These are phyloP conservation scores for Hylodesmum podocarpum DNA, from an alignment of 306 rosid species.

Conservation along the genomic window DNA sequence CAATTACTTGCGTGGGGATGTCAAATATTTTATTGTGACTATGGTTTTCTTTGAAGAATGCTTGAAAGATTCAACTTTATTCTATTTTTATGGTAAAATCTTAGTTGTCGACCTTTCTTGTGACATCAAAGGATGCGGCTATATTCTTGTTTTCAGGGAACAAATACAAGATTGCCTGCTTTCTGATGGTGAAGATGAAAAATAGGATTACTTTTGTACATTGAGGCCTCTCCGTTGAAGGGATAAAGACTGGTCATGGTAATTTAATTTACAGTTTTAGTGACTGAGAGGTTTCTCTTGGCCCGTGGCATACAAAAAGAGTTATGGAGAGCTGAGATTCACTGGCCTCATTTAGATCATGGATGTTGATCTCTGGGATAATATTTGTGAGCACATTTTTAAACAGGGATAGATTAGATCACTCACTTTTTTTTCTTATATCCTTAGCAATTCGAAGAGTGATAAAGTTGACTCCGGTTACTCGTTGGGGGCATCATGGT, in stretches of 20 bases:
- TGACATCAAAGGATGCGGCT: background rate
- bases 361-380: background rate
- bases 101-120: background rate
- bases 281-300: background rate
- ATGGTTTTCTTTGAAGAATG: background rate
- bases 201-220: slow-evolving; percentile 24
- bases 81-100: background rate
- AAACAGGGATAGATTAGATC: background rate
- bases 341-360: background rate
- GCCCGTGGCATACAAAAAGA: background rate
- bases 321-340: background rate
- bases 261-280: background rate
- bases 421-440: background rate
- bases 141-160: slow-evolving; percentile 62
- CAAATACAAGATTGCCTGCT: slow-evolving; percentile 86
- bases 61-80: background rate
- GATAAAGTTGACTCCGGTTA: background rate
- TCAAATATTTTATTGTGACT: background rate
- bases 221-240: slow-evolving; percentile 9
- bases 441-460: background rate
- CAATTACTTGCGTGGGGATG: slow-evolving; percentile 6
- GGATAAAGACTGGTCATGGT: background rate
- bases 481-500: background rate
- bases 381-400: background rate
- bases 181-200: slow-evolving; percentile 71